These are phyloP conservation scores for Bocquillonia castaneifolia DNA, from an alignment of 441 rosid genomes.

Conservation along the genomic window DNA sequence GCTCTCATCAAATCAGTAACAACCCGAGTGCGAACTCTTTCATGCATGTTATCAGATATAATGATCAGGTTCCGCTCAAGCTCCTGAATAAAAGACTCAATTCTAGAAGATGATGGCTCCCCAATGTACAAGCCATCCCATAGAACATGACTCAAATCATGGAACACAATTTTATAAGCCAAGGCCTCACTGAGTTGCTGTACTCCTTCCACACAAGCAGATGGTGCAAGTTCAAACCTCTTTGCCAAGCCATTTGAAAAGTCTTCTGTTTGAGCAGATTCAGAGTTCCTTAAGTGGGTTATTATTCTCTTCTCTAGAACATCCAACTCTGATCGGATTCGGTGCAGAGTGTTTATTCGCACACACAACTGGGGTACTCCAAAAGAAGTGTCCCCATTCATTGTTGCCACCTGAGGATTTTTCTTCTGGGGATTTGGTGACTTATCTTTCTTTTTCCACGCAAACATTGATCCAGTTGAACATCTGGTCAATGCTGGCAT, in stretches of 20 bases:
- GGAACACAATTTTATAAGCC: constrained; percentile 75
- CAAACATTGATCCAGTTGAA: constrained; percentile 66
- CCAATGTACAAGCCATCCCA: constrained; percentile 93
- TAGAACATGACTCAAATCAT: constrained; percentile 66
- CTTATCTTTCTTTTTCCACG: constrained; percentile 93
- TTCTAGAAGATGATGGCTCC: constrained; percentile 65
- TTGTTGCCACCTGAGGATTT: constrained; percentile 65
- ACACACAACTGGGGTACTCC: constrained; percentile 71
- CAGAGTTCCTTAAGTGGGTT: constrained; percentile 89
- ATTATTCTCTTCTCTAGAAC: constrained; percentile 74
- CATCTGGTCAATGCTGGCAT: constrained; percentile 95
- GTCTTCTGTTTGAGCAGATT: constrained; percentile 80
- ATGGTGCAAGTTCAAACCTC: constrained; percentile 77
- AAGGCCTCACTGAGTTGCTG: constrained; percentile 81
- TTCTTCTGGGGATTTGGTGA: constrained; percentile 53
- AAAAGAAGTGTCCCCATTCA: constrained; percentile 59
- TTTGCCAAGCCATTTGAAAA: constrained; percentile 75
- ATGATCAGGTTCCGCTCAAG: constrained; percentile 59
- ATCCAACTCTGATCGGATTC: constrained; percentile 65
- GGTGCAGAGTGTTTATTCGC: constrained; percentile 78
- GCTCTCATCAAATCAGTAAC: constrained; percentile 83
- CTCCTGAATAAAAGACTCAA: constrained; percentile 67
- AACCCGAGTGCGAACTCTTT: constrained; percentile 74
- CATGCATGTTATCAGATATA: constrained; percentile 66
- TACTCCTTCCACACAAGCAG: constrained; percentile 80